phyloP scores from a whole-genome alignment of 805 yeast genomes.

The Cyberlindnera nakhonratchasimensis region DNA sequence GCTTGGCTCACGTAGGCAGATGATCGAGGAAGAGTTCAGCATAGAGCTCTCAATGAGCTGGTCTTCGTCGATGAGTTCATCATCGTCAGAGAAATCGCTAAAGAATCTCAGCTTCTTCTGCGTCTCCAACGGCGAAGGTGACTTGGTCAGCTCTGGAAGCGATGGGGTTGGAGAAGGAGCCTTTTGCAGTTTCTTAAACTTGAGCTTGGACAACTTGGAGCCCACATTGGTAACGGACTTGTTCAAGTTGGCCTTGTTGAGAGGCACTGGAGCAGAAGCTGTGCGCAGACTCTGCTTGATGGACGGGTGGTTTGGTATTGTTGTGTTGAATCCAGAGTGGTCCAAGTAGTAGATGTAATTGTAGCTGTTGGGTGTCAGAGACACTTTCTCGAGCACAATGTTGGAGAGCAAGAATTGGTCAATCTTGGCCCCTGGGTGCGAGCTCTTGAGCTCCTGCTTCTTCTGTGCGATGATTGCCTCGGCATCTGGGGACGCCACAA shows the following conservation, averaged over 20 bases:
- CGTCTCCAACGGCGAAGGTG: constrained; percentile 12
- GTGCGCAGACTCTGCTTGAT: constrained; percentile 23
- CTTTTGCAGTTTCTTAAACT: constrained; percentile 25
- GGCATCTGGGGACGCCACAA: constrained; percentile 26
- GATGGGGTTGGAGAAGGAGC: constrained; percentile 16
- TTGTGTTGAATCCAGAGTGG: constrained; percentile 19
- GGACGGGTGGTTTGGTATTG: constrained; percentile 25
- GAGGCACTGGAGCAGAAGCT: constrained; percentile 11
- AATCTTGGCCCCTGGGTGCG: constrained; percentile 14
- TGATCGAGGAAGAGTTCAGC: constrained; percentile 37
- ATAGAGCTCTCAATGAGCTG: constrained; percentile 32
- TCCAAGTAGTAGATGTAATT: constrained; percentile 28
- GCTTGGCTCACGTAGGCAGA: constrained; percentile 49
- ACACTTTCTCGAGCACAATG: constrained; percentile 24
- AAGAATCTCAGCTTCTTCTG: constrained; percentile 25
- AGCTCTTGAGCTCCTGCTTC: constrained; percentile 15
- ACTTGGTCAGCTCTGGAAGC: constrained; percentile 18
- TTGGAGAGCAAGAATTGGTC: constrained; percentile 29
- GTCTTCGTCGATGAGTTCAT: constrained; percentile 36
- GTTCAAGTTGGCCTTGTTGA: constrained; percentile 6
- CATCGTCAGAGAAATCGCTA: constrained; percentile 26
- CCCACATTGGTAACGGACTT: constrained; percentile 17
- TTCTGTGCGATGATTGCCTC: constrained; percentile 17
- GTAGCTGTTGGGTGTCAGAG: constrained; percentile 20
- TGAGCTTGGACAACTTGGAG: constrained; percentile 26